A percentile compares a stretch with the other conserved stretches of the same genome.
These are phyloP conservation scores for Cercospora berteroae DNA, from an alignment of 2,329 filamentous ascomycete genomes.

Conservation along the genomic window DNA sequence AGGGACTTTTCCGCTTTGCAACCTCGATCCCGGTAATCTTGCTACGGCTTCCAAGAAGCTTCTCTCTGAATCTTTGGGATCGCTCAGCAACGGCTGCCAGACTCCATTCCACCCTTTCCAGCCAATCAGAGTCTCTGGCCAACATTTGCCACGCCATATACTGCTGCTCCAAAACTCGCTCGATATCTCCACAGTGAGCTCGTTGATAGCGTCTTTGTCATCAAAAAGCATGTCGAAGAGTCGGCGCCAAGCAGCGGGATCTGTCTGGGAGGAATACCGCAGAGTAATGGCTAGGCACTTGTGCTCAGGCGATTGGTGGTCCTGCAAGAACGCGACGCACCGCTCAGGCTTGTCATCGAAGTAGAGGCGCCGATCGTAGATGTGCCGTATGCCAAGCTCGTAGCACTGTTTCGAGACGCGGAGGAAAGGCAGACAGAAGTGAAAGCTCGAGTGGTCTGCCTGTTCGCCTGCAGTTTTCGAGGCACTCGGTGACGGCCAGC, in stretches of 20 bases:
- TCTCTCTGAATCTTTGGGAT: background rate
- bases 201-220: constrained; percentile 8
- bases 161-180: constrained; percentile 14
- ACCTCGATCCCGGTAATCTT: constrained; percentile 8
- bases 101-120: constrained; percentile 11
- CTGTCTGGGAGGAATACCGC: constrained; percentile 9
- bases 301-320: constrained; percentile 10
- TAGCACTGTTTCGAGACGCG: constrained; percentile 10
- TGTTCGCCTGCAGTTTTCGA: background rate
- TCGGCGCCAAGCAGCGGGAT: constrained; percentile 12
- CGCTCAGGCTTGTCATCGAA: constrained; percentile 15
- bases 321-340: constrained; percentile 15
- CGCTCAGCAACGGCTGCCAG: constrained; percentile 1
- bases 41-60: constrained; percentile 13
- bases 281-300: background rate
- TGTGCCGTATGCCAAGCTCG: constrained; percentile 3
- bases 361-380: constrained; percentile 11
- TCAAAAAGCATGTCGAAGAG: constrained; percentile 6
- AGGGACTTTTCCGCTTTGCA: background rate
- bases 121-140: constrained; percentile 6
- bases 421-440: constrained; percentile 12
- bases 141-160: constrained; percentile 5
- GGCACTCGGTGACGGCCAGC: background rate
- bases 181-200: constrained; percentile 11
- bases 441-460: background rate